These are phyloP conservation scores for Microdochium bolleyi DNA, from an alignment of 2,329 filamentous ascomycete species.

Conservation along the genomic window DNA sequence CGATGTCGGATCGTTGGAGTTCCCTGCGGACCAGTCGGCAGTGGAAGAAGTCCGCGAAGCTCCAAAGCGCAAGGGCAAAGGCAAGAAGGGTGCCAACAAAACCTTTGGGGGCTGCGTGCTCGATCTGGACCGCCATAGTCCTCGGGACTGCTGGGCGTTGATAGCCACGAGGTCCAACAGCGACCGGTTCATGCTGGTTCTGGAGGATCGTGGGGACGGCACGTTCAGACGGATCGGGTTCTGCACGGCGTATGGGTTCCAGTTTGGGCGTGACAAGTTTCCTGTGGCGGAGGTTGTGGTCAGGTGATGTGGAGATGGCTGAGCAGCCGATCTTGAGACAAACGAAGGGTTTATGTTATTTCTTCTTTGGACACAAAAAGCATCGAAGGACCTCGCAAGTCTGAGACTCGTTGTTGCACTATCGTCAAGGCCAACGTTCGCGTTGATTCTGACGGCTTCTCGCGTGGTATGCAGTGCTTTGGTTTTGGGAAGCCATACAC, in stretches of 20 bases:
- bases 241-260: not conserved
- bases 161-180: not conserved
- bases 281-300: not conserved
- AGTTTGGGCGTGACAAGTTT: not conserved
- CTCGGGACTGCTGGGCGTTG: not conserved
- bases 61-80: too few relatives aligned
- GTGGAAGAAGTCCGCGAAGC: not conserved
- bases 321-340: too few relatives aligned
- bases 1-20: not conserved
- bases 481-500: too few relatives aligned
- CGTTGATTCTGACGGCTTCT: too few relatives aligned
- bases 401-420: too few relatives aligned
- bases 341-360: too few relatives aligned
- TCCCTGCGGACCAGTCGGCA: not conserved
- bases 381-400: too few relatives aligned
- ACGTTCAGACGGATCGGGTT: not conserved
- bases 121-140: not conserved
- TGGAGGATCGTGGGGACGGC: not conserved
- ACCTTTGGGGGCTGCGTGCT: not conserved
- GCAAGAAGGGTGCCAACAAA: too few relatives aligned
- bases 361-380: too few relatives aligned
- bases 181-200: not conserved
- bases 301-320: not conserved
- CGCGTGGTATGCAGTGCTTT: too few relatives aligned
- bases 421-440: too few relatives aligned